A percentile compares a stretch with the other conserved stretches of the same genome.
Conservation (phyloP, 768 basidiomycete genomes). For the Rhizopogon rudus region DNA sequence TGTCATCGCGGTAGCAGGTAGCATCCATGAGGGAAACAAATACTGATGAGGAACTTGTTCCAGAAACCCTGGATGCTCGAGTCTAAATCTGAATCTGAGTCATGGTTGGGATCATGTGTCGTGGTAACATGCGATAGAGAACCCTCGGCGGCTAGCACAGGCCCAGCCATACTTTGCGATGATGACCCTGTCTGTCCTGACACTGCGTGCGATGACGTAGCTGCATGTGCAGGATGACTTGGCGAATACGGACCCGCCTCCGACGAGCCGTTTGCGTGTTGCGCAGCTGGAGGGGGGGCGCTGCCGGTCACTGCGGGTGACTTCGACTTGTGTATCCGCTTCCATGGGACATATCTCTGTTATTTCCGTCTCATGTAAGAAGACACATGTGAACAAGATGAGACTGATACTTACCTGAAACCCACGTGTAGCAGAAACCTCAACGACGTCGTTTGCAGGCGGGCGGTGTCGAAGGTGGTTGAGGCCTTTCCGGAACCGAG, state of each 20-base stretch:
- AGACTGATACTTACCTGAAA: too few species aligned
- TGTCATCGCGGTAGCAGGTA: not conserved
- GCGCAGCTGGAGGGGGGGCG: too few species aligned
- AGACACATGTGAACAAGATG: too few species aligned
- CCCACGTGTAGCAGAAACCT: too few species aligned
- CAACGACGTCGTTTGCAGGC: too few species aligned
- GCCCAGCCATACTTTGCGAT: too few species aligned
- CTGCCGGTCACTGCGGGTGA: not conserved
- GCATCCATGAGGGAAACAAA: not conserved
- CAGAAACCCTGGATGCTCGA: not conserved
- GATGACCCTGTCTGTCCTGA: too few species aligned
- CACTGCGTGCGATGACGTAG: not conserved
- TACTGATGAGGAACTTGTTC: not conserved
- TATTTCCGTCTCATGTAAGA: too few species aligned
- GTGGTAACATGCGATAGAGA: too few species aligned
- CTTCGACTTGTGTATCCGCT: not conserved
- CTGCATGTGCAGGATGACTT: not conserved
- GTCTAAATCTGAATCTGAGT: not conserved
- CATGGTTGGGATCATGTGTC: not conserved
- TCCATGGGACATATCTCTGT: not conserved
- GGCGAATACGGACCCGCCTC: not conserved
- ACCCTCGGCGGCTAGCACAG: too few species aligned
- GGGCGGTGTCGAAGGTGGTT: too few species aligned
- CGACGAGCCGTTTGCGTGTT: not conserved
- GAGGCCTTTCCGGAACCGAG: too few species aligned